A percentile compares a stretch with the other conserved stretches of the same genome.
Conservation (phyloP, 306 rosid genomes). For the Oemleria cerasiformis region DNA sequence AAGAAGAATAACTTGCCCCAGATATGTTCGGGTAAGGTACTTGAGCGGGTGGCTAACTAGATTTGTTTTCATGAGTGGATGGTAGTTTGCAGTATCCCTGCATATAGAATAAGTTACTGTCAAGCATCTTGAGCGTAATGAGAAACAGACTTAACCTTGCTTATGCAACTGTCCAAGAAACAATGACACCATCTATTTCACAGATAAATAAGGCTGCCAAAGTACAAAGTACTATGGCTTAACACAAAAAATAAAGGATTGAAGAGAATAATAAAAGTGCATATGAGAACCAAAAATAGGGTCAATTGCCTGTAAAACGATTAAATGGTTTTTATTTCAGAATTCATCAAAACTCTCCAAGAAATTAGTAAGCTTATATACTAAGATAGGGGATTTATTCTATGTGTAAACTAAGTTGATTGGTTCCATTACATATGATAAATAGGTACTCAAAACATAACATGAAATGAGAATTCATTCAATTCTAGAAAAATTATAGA, state of each 20-base stretch:
- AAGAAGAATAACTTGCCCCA: conserved; percentile 59
- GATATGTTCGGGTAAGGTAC: conserved; percentile 75
- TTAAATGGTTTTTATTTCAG: neutral
- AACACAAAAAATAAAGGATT: neutral
- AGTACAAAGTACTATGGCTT: neutral
- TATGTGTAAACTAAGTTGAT: neutral
- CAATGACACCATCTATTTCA: neutral
- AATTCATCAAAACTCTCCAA: neutral
- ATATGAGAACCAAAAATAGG: neutral
- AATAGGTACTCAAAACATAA: neutral
- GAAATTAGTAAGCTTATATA: too few species aligned
- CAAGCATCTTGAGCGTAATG: conserved; percentile 5
- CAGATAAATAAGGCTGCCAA: neutral
- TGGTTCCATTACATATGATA: neutral
- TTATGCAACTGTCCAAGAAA: neutral
- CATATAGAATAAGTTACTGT: conserved; percentile 19
- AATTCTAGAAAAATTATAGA: neutral
- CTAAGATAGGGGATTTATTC: neutral
- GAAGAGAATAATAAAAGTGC: neutral
- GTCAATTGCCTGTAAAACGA: neutral
- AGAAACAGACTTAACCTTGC: neutral
- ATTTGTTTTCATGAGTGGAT: conserved; percentile 82
- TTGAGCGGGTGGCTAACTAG: conserved; percentile 74
- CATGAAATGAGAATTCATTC: neutral
- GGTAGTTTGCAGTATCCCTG: conserved; percentile 84